Evolutionary conservation across 2,329 filamentous ascomycete species (phyloP).

Genomic region (Pseudogymnoascus sp.): DNA sequence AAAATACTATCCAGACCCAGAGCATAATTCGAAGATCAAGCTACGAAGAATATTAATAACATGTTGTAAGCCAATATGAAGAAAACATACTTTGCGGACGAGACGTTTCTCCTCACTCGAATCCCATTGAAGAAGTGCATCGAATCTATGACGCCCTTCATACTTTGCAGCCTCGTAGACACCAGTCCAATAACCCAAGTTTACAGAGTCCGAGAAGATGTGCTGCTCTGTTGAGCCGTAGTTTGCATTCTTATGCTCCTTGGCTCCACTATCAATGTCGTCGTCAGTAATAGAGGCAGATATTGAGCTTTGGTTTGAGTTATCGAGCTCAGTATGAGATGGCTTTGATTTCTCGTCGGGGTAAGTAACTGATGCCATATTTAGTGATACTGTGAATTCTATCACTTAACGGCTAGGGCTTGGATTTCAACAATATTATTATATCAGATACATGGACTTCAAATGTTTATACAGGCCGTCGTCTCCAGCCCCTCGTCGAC

Average conservation of each 20-base stretch:
- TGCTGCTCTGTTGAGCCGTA: not conserved
- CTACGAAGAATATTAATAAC: not conserved
- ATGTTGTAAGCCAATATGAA: not conserved
- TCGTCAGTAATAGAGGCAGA: slow-evolving; percentile 3
- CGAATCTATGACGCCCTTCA: slow-evolving; percentile 18
- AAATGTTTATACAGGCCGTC: slow-evolving; percentile 3
- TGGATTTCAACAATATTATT: not conserved
- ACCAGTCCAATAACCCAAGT: slow-evolving; percentile 12
- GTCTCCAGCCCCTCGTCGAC: not conserved
- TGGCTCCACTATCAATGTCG: not conserved
- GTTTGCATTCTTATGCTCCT: slow-evolving; percentile 4
- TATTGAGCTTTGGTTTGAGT: not conserved
- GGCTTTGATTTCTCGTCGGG: not conserved
- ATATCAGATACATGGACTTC: not conserved
- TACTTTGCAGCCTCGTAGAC: slow-evolving; percentile 18
- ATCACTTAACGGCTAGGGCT: not conserved
- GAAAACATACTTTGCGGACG: slow-evolving; percentile 2
- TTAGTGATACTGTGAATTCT: not conserved
- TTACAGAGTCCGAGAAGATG: not conserved
- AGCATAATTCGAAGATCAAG: slow-evolving; percentile 4
- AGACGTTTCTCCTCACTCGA: slow-evolving; percentile 16
- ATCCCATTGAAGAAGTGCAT: slow-evolving; percentile 15
- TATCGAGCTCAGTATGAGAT: not conserved
- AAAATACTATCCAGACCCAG: slow-evolving; percentile 32
- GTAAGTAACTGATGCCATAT: not conserved